Conservation (phyloP, 2,329 filamentous ascomycete genomes). For the Cytospora mali region DNA sequence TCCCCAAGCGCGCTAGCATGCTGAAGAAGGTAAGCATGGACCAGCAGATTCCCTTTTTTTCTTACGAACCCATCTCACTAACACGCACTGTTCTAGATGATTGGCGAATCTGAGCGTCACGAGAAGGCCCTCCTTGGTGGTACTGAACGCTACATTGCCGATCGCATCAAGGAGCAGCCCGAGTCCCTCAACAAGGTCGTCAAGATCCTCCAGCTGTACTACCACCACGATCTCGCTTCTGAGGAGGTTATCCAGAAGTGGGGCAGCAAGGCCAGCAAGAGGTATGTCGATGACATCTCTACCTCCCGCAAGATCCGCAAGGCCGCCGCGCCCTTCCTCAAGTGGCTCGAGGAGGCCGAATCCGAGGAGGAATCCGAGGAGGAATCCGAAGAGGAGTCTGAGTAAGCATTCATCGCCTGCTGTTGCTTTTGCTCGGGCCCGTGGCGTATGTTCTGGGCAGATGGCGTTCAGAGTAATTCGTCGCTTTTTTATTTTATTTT, state of each 20-base stretch:
- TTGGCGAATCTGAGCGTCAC: constrained; percentile 82
- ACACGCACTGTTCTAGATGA: constrained; percentile 54
- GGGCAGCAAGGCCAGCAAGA: constrained; percentile 96
- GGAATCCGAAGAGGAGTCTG: constrained; percentile 56
- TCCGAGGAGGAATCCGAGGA: constrained; percentile 59
- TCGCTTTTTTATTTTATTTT: neutral
- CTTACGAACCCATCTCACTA: neutral
- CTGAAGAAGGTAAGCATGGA: constrained; percentile 73
- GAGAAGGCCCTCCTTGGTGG: constrained; percentile 95
- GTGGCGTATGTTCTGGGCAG: neutral
- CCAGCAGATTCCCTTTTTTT: neutral
- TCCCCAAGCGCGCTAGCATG: constrained; percentile 79
- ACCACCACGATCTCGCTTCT: constrained; percentile 83
- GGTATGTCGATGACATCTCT: constrained; percentile 80
- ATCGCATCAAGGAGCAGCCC: constrained; percentile 72
- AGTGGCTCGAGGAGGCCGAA: constrained; percentile 88
- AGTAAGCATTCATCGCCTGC: constrained; percentile 31
- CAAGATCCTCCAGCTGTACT: constrained; percentile 86
- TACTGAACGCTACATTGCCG: constrained; percentile 84
- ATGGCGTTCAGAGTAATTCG: neutral
- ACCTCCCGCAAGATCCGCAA: constrained; percentile 96
- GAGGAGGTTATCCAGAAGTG: constrained; percentile 90
- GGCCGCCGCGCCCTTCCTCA: constrained; percentile 89
- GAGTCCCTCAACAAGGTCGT: constrained; percentile 76
- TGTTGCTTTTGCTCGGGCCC: neutral